phyloP scores from a whole-genome alignment of 805 yeast species.

The Candida glaebosa region DNA sequence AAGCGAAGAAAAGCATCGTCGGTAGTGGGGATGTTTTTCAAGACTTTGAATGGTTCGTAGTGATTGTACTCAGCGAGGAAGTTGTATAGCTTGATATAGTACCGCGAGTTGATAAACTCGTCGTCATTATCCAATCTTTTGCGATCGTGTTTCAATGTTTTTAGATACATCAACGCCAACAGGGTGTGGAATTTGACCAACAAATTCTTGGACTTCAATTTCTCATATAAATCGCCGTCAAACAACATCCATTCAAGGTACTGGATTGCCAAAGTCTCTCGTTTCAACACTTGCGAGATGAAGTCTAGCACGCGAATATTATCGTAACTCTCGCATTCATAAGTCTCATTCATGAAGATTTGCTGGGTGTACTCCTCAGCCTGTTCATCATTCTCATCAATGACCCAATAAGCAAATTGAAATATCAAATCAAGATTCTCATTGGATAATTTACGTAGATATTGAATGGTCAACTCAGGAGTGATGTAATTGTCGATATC shows the following conservation, averaged over 20 bases:
- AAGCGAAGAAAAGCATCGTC: constrained; percentile 38
- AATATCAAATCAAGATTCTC: constrained; percentile 53
- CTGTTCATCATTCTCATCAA: constrained; percentile 24
- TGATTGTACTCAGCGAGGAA: constrained; percentile 28
- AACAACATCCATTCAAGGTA: constrained; percentile 47
- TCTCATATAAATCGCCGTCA: constrained; percentile 31
- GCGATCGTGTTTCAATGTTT: constrained; percentile 16
- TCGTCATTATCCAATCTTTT: constrained; percentile 7
- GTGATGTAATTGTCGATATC: constrained; percentile 29
- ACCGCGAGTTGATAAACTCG: constrained; percentile 8
- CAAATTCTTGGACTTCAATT: constrained; percentile 11
- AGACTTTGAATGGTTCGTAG: constrained; percentile 37
- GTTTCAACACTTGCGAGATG: constrained; percentile 28
- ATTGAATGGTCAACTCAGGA: constrained; percentile 48
- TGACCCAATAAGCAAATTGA: constrained; percentile 51
- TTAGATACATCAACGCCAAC: constrained; percentile 30
- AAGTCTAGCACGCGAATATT: constrained; percentile 51
- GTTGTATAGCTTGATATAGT: constrained; percentile 28
- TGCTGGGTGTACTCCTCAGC: constrained; percentile 15
- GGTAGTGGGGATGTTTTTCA: constrained; percentile 30
- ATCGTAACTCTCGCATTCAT: constrained; percentile 57
- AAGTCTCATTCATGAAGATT: constrained; percentile 65
- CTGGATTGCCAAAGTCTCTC: constrained; percentile 21
- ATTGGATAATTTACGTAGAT: constrained; percentile 53
- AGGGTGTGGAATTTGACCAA: constrained; percentile 31